These are phyloP conservation scores for Leucogyrophana mollusca DNA, from an alignment of 768 basidiomycete species.

Conservation along the genomic window DNA sequence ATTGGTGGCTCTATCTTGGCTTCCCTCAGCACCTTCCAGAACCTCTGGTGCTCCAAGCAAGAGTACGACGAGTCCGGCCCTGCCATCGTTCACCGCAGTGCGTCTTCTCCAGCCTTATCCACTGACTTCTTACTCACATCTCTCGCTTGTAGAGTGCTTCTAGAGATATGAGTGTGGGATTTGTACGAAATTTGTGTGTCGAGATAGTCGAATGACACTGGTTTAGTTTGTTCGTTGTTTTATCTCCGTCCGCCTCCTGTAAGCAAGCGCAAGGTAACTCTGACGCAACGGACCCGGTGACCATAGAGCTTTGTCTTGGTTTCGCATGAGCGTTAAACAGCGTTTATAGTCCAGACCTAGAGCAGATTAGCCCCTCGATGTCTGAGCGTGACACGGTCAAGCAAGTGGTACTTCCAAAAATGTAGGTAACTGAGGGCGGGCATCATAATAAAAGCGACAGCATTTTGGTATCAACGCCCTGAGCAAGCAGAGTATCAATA, in stretches of 20 bases:
- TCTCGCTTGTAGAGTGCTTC: constrained; percentile 20
- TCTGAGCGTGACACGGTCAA: too few relatives aligned
- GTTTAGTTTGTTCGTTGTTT: constrained; percentile 7
- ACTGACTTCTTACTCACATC: not conserved
- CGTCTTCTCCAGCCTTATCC: constrained; percentile 20
- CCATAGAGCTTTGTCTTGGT: too few relatives aligned
- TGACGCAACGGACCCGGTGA: too few relatives aligned
- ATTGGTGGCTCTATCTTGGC: constrained; percentile 87
- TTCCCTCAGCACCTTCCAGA: constrained; percentile 99
- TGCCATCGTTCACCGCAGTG: constrained; percentile 77
- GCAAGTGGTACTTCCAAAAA: too few relatives aligned
- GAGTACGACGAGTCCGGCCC: constrained; percentile 89
- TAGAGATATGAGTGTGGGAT: constrained; percentile 17
- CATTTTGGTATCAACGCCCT: too few relatives aligned
- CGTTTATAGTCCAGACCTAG: too few relatives aligned
- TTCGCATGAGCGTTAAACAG: too few relatives aligned
- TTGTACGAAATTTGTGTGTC: constrained; percentile 15
- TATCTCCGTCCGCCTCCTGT: not conserved
- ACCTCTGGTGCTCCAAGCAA: constrained; percentile 91
- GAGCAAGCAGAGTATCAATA: too few relatives aligned
- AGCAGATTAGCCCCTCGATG: too few relatives aligned
- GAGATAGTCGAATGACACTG: constrained; percentile 25
- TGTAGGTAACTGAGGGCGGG: too few relatives aligned
- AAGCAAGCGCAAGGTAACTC: too few relatives aligned
- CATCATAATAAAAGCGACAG: too few relatives aligned